Evolutionary conservation across 2,329 filamentous ascomycete genomes (phyloP), one percentile per base, ranked within the genome.

Genomic region (Aspergillus intermedius): DNA sequence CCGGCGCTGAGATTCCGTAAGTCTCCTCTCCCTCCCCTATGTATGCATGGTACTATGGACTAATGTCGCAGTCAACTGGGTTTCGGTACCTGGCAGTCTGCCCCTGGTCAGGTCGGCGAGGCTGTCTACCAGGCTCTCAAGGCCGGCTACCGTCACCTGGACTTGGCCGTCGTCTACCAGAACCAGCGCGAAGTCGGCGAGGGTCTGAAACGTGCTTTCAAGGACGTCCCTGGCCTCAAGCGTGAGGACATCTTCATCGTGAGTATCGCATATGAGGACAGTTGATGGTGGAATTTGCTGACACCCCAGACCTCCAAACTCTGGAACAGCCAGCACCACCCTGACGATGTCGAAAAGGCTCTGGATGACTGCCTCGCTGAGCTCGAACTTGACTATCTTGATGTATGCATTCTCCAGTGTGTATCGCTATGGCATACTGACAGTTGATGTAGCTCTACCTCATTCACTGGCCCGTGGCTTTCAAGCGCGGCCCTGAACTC

Each of bases 271-370:
- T n/a, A 25, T 10, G 13, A 3, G 2, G 39, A 28, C 21, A 22
- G 21, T 22, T 4, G 4, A 15, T 15, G 8, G 17, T 12, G 15
- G 13, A 13, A 1, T 10, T 15, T 28, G 8, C 50, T 58, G 41
- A 55, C 42, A 22, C 15, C 10, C 1, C 45, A 69, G 67, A 82
- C 80, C n/a, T 76, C 75, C 53, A 84, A 84, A 68, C 69, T 83
- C 10, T 83, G 79, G 79, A 81, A 81, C 66, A 65, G 58, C 58
- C 65, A 69, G 58, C 77, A 80, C 60, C 63, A 68, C 51, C 71
- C 74, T 8, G 70, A 77, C 45, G 71, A 76, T 48, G 75, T 81
- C 23, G 75, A 77, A 61, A 64, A 68, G 44, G 72, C 74, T 5
- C 62, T 80, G 12, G 72, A 80, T 50, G 66, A 69, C 48, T 76